Base-by-base conservation (phyloP, 73 alveolate species). In the Chromera velia region DNA sequence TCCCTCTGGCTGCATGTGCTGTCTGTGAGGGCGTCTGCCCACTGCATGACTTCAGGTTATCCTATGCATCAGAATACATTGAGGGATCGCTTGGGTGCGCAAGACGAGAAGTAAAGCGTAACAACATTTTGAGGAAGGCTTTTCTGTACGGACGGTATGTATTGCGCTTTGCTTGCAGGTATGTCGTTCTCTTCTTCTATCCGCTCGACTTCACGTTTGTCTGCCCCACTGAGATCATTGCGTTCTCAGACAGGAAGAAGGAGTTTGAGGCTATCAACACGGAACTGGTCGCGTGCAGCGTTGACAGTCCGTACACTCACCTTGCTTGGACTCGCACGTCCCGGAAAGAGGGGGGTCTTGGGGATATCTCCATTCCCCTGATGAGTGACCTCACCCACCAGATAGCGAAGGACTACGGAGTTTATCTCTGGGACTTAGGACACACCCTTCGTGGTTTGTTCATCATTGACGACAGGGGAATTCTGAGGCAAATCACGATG, bases 181-280 rank as follows among this genome's bases (percentile, higher is more conserved):
- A 97, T 84, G 91, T 93, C 18, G 98, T 97, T 71, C 93, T 97
- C 49, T 96, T 96, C 97, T 96, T 96, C 96, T 97, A 97, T 87
- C 99, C 99, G 26, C 88, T 97, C 83, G 99, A 97, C 79, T 97
- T 97, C 90, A 97, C 99, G 71, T 97, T 97, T 84, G 99, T 97
- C 47, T 97, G 99, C 92, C 99, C 99, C 24, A 96, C 99, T 62
- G 99, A 97, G 90, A 96, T 97, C 70, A 84, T 90, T 45, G 92
- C 90, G 67, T 40, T 40, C 13, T 4, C 4, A 4, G 22, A 40
- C 4, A 40, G 13, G 55, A 40, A 7, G 0, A 89, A 83, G 73
- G 90, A 88, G 70, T 90, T 90, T 78, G 88, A 90, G 40, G 87
- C 81, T 74, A 64, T 87, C 46, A 88, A 88, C 55, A 49, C 88